These are phyloP conservation scores for Boletus rex-veris DNA, from an alignment of 768 basidiomycete species.

Conservation along the genomic window DNA sequence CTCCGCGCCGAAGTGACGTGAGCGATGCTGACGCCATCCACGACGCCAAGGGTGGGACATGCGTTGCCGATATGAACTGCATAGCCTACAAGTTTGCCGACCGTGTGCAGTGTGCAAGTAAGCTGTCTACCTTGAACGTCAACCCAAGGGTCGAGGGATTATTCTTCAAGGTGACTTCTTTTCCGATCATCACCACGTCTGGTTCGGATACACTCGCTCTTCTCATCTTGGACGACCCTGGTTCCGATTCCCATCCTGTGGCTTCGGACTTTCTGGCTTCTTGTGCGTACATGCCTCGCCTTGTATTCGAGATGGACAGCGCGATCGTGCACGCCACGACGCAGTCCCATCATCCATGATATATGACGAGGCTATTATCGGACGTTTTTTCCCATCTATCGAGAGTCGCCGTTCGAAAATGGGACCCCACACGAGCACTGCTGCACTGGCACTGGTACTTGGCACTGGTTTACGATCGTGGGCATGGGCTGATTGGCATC, in stretches of 20 bases:
- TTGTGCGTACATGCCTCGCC: background rate
- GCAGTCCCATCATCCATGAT: background rate
- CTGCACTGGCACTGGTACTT: too few relatives aligned
- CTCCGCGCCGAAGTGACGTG: background rate
- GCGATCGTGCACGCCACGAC: conserved; percentile 1
- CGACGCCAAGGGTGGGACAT: background rate
- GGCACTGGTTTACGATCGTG: background rate
- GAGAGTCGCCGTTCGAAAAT: background rate
- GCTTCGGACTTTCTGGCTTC: background rate
- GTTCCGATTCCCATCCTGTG: conserved; percentile 4
- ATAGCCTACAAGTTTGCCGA: background rate
- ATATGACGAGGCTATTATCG: background rate
- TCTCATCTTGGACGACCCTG: background rate
- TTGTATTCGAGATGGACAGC: background rate
- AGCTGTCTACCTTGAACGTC: conserved; percentile 1
- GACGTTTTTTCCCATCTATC: background rate
- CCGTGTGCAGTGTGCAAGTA: background rate
- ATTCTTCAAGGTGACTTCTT: background rate
- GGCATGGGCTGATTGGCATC: background rate
- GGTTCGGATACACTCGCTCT: background rate
- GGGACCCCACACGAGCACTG: background rate
- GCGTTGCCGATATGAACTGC: background rate
- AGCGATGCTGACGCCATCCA: background rate
- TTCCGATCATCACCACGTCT: background rate
- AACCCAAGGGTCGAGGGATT: conserved; percentile 11